Evolutionary conservation across 2,329 filamentous ascomycete genomes (phyloP).

Genomic region (Colletotrichum lupini): DNA sequence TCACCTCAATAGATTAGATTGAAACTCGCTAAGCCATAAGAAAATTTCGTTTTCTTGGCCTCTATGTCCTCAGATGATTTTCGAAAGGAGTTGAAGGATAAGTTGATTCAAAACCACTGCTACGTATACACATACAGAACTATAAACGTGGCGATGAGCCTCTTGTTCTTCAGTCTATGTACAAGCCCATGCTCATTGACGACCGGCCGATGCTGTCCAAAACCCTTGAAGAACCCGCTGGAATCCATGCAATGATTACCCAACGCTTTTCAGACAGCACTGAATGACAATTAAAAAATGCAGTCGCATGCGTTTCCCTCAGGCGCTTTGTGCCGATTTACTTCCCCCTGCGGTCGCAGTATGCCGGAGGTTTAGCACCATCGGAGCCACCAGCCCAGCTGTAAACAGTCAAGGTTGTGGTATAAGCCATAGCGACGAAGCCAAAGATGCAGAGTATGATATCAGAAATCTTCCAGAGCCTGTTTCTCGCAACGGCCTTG

Average conservation of each 20-base stretch:
- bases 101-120: not conserved
- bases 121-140: constrained; percentile 23
- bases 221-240: constrained; percentile 24
- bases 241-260: constrained; percentile 32
- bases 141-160: constrained; percentile 35
- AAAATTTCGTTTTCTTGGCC: not conserved
- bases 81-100: not conserved
- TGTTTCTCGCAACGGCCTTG: constrained; percentile 78
- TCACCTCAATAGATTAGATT: not conserved
- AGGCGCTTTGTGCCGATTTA: not conserved
- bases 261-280: constrained; percentile 29
- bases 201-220: constrained; percentile 25
- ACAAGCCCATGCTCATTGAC: constrained; percentile 23
- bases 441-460: constrained; percentile 84
- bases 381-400: constrained; percentile 79
- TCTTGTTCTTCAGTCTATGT: constrained; percentile 35
- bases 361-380: constrained; percentile 59
- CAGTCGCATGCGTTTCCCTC: constrained; percentile 1
- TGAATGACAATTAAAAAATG: not conserved
- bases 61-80: not conserved
- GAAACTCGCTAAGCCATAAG: not conserved
- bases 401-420: constrained; percentile 84
- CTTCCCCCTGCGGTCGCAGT: constrained; percentile 59
- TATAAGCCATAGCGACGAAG: constrained; percentile 89
- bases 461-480: constrained; percentile 76